Conservation (phyloP, 345 rosid genomes). For the Firmiana major region DNA sequence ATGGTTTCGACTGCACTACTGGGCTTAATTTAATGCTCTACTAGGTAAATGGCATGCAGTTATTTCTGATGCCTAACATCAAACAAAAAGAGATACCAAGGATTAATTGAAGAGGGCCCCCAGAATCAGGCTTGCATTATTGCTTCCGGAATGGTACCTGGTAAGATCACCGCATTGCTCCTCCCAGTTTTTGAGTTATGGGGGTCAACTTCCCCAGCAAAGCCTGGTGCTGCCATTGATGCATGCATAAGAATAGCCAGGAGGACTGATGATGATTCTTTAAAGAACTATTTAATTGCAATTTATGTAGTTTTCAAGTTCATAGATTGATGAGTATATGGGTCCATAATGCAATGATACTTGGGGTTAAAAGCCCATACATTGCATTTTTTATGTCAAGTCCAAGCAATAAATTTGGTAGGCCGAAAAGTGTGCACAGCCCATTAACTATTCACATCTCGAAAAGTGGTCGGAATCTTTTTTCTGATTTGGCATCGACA, state of each 20-base stretch:
- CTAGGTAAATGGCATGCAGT: not conserved
- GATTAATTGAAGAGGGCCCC: not conserved
- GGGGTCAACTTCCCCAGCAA: not conserved
- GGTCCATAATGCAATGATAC: not conserved
- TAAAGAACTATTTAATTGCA: not conserved
- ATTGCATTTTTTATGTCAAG: not conserved
- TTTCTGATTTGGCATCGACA: too few species aligned
- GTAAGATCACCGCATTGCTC: not conserved
- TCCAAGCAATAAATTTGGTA: constrained; percentile 16
- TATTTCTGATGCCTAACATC: not conserved
- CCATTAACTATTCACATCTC: constrained; percentile 21
- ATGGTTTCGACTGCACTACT: not conserved
- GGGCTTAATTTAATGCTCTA: not conserved
- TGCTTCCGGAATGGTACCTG: not conserved
- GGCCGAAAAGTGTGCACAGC: constrained; percentile 23
- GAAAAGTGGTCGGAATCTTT: too few species aligned
- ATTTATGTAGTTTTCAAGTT: not conserved
- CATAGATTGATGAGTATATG: not conserved
- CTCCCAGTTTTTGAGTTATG: not conserved
- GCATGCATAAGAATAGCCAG: not conserved
- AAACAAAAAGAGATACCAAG: not conserved
- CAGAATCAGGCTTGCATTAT: not conserved
- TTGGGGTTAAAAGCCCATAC: too few species aligned
- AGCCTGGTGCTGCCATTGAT: not conserved
- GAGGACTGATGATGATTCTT: not conserved